Evolutionary conservation across 208 protist species (phyloP), one percentile per base, ranked within the genome.

Genomic region (Crithidia sp.): DNA sequence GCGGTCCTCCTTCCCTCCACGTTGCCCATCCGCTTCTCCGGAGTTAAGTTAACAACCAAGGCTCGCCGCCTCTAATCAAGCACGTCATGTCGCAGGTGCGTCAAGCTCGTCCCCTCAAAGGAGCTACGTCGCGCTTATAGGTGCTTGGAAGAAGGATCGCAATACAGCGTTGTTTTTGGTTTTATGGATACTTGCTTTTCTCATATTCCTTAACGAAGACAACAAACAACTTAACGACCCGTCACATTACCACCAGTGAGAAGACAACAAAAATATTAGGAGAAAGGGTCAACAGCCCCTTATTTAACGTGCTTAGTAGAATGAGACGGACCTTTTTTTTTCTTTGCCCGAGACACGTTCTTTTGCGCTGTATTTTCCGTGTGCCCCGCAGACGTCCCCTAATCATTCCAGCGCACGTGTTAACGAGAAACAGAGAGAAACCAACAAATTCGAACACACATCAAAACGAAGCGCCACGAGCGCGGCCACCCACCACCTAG

Each of bases 401-500:
- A 28, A 28, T 28, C 28, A 28, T 65, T 61, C 41, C 36, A 43
- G 16, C 43, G n/a, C 19, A 36, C 52, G 14, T 55, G 36, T 45
- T 69, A 61, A 17, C 8, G 16, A 45, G 57, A 58, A 39, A 28
- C 28, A 28, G 28, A 28, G 28, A 1, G 28, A 28, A 28, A 28
- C 28, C 28, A 28, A 28, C 28, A 28, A 28, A 28, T 2, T 1
- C 28, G 1, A 28, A 28, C 28, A 28, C 28, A 28, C 28, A 28
- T 28, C 28, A 28, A 28, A 28, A 28, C 28, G 28, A 28, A 28
- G 28, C 28, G 28, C 28, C 28, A 1, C 28, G 28, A 28, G 28
- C 28, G 28, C 28, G 28, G 28, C 28, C 28, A 28, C 28, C 28
- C 28, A 28, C 28, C 28, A n/a, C 67, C 54, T 83, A 83, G 37